phyloP scores from a whole-genome alignment of 2,329 filamentous ascomycete genomes.

The Ophiostoma piceae region DNA sequence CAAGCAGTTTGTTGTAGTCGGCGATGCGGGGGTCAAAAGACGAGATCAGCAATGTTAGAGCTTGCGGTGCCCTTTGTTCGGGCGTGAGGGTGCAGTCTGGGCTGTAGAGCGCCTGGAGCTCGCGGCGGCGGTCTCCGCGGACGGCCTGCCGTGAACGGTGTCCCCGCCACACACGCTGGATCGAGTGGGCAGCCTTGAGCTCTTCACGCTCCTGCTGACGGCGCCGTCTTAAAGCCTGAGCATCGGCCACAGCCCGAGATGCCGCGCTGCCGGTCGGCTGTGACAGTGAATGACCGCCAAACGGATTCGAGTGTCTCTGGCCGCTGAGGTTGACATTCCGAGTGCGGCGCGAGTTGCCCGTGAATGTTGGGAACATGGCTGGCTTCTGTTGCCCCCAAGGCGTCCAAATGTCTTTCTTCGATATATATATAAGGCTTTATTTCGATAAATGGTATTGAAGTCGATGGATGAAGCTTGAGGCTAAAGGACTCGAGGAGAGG shows the following conservation, averaged over 20 bases:
- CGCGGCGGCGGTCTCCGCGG: slow-evolving; percentile 51
- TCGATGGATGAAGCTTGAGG: background rate
- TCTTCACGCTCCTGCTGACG: slow-evolving; percentile 76
- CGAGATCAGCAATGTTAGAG: slow-evolving; percentile 45
- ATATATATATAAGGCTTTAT: background rate
- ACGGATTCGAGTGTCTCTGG: slow-evolving; percentile 68
- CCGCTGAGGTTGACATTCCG: slow-evolving; percentile 94
- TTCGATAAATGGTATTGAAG: background rate
- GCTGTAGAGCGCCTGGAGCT: slow-evolving; percentile 59
- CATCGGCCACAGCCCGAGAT: slow-evolving; percentile 74
- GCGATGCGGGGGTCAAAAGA: slow-evolving; percentile 43
- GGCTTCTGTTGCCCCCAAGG: background rate
- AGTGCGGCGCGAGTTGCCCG: slow-evolving; percentile 74
- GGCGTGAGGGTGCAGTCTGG: slow-evolving; percentile 31
- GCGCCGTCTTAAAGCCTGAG: slow-evolving; percentile 76
- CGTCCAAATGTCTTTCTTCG: background rate
- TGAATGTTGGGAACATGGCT: slow-evolving; percentile 89
- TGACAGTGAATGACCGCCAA: slow-evolving; percentile 58
- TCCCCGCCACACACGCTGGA: slow-evolving; percentile 82
- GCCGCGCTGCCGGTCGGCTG: slow-evolving; percentile 56
- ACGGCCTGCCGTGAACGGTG: slow-evolving; percentile 57
- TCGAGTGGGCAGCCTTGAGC: slow-evolving; percentile 63
- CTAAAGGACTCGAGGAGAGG: background rate
- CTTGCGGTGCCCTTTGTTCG: slow-evolving; percentile 37
- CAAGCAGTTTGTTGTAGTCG: slow-evolving; percentile 48